Percentiles rank a stretch among this genome's conserved stretches.
phyloP scores from a whole-genome alignment of 176 grass and related monocot species.

The Eleusine coracana region DNA sequence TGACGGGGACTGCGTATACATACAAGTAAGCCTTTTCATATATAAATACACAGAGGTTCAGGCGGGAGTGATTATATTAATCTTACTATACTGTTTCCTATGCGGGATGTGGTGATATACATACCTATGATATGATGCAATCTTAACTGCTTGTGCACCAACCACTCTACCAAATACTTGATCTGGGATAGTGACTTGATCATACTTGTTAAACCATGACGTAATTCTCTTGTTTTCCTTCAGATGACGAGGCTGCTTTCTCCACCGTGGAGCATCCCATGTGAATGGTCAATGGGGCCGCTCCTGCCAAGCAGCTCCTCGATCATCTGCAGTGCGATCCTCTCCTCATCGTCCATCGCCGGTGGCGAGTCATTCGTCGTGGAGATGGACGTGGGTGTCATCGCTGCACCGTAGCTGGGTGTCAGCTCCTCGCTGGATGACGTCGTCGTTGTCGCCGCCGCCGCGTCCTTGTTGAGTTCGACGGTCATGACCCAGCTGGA shows the following conservation, averaged over 20 bases:
- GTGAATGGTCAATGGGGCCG: conserved; percentile 56
- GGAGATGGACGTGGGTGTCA: conserved; percentile 28
- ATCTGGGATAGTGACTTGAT: conserved; percentile 52
- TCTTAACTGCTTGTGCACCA: conserved; percentile 63
- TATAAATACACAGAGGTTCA: conserved; percentile 56
- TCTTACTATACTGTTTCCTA: conserved; percentile 50
- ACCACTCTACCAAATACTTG: conserved; percentile 63
- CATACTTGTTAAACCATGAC: conserved; percentile 41
- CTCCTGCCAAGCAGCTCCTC: conserved; percentile 88
- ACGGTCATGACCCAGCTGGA: conserved; percentile 99
- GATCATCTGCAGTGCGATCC: conserved; percentile 97
- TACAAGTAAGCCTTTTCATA: conserved; percentile 57
- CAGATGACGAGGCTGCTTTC: conserved; percentile 60
- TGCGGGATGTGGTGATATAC: conserved; percentile 56
- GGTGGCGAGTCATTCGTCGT: conserved; percentile 28
- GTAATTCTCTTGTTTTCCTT: conserved; percentile 21
- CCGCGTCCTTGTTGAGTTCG: conserved; percentile 62
- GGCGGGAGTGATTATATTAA: conserved; percentile 45
- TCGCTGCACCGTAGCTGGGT: not conserved
- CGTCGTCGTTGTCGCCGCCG: not conserved
- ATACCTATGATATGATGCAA: conserved; percentile 51
- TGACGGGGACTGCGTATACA: conserved; percentile 51
- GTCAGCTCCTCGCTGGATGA: not conserved
- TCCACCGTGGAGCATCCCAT: conserved; percentile 43
- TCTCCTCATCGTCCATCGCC: conserved; percentile 77